Percentiles rank a stretch among this genome's conserved stretches.
phyloP scores from a whole-genome alignment of 176 grass and related monocot species.

The Eleusine coracana region DNA sequence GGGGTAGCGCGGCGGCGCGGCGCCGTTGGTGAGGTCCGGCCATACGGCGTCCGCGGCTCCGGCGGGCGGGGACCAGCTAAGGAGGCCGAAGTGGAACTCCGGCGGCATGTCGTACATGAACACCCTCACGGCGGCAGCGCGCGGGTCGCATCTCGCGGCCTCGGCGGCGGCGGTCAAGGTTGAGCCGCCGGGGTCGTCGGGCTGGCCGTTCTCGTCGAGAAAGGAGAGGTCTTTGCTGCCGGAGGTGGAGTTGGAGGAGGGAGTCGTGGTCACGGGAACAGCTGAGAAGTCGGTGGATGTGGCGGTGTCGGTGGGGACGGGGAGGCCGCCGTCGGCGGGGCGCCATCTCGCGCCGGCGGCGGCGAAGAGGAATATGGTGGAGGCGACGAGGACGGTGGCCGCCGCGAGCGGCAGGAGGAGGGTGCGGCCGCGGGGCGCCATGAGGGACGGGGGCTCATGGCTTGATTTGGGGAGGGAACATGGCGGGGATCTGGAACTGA shows the following conservation, averaged over 20 bases:
- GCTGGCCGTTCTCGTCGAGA: conserved; percentile 44
- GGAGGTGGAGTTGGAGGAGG: neutral
- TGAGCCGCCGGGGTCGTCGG: conserved; percentile 35
- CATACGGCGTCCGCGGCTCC: conserved; percentile 48
- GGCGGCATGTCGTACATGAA: conserved; percentile 91
- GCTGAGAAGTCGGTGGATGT: neutral
- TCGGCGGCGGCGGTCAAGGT: neutral
- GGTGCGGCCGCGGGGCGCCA: conserved; percentile 41
- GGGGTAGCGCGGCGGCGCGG: conserved; percentile 70
- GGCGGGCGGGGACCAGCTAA: conserved; percentile 59
- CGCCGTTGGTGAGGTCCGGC: conserved; percentile 49
- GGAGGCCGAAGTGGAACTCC: conserved; percentile 85
- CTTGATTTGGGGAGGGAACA: conserved; percentile 14
- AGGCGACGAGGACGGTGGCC: conserved; percentile 55
- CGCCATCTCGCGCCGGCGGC: conserved; percentile 45
- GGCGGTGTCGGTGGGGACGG: conserved; percentile 16
- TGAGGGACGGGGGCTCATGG: conserved; percentile 19
- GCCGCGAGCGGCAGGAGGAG: conserved; percentile 53
- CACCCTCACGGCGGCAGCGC: conserved; percentile 54
- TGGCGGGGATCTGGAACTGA: conserved; percentile 20
- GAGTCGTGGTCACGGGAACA: neutral
- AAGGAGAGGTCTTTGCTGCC: conserved; percentile 35
- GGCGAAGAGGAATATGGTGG: conserved; percentile 65
- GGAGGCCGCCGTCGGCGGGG: conserved; percentile 50
- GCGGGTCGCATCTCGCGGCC: conserved; percentile 50